phyloP scores from a whole-genome alignment of 2,329 filamentous ascomycete species.

The Pyrenophora tritici-repentis region DNA sequence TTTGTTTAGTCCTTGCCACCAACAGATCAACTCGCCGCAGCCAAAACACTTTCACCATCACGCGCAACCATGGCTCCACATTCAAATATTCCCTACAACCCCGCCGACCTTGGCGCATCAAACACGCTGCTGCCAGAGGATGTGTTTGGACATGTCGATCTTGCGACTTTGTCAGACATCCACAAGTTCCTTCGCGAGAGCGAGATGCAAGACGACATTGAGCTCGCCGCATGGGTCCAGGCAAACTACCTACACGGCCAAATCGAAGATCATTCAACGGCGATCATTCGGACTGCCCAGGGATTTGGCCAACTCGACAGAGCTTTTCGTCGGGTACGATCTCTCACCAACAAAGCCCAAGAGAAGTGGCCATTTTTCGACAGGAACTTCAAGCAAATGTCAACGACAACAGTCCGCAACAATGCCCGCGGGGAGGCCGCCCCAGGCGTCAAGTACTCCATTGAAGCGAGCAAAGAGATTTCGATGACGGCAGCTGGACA shows the following conservation, averaged over 20 bases:
- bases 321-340: conserved; percentile 37
- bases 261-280: conserved; percentile 6
- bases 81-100: background rate
- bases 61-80: conserved; percentile 12
- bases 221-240: conserved; percentile 31
- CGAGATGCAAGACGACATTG: conserved; percentile 22
- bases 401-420: conserved; percentile 24
- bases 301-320: conserved; percentile 30
- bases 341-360: conserved; percentile 35
- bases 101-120: conserved; percentile 7
- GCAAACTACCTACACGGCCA: conserved; percentile 26
- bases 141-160: conserved; percentile 29
- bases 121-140: conserved; percentile 20
- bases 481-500: background rate
- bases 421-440: conserved; percentile 22
- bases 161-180: conserved; percentile 30
- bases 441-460: conserved; percentile 11
- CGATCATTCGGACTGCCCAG: conserved; percentile 25
- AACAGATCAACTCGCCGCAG: background rate
- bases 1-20: background rate
- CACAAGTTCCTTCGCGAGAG: conserved; percentile 28
- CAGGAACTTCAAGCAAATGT: conserved; percentile 29
- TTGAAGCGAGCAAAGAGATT: conserved; percentile 1
- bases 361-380: conserved; percentile 43
- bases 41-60: background rate